Evolutionary conservation across 1,139 yeast genomes (phyloP), one percentile per base, ranked within the genome.

Genomic region (Hyphopichia burtonii): DNA sequence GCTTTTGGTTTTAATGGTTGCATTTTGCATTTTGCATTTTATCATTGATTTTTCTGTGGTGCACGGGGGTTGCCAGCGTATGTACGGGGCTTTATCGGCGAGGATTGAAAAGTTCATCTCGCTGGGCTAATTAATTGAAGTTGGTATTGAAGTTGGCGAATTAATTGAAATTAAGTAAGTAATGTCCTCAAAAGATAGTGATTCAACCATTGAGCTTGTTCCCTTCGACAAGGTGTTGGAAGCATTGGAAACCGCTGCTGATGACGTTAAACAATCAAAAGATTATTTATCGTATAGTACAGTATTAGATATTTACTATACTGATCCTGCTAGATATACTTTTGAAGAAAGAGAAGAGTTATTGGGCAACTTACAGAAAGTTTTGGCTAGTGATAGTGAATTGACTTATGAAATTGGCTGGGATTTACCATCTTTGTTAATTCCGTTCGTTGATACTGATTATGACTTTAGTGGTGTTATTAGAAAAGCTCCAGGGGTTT

Each of bases 251-350:
- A 44, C 46, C 10, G 76, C 75, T 1, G 70, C 72, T n/a, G 42
- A 51, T 6, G 77, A 71, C 22, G 70, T 71, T 12, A 49, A 56
- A 22, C 72, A 65, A 45, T 58, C 76, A 8, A 65, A 74, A 12
- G 96, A 87, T 60, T 86, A 68, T 56, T 63, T 87, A 32, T 76
- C 88, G n/a, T 87, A 82, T 54, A 77, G 86, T 23, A 86, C 95
- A 0, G 63, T 87, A 22, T 59, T 87, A 34, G 96, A 87, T 45
- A 66, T 83, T 38, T 73, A 82, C 53, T 59, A 86, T 19, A 44
- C 68, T 11, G 80, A 80, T 34, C 78, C 82, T 3, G 38, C 52
- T 2, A 54, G 65, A 10, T 84, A 72, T 58, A 48, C 72, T 16
- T 64, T 65, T 38, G 75, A 66, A 0, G 88, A 85, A 44, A 74